Base-by-base conservation (phyloP, 371 early-diverging fungal genomes). In the Lichtheimia hyalospora region DNA sequence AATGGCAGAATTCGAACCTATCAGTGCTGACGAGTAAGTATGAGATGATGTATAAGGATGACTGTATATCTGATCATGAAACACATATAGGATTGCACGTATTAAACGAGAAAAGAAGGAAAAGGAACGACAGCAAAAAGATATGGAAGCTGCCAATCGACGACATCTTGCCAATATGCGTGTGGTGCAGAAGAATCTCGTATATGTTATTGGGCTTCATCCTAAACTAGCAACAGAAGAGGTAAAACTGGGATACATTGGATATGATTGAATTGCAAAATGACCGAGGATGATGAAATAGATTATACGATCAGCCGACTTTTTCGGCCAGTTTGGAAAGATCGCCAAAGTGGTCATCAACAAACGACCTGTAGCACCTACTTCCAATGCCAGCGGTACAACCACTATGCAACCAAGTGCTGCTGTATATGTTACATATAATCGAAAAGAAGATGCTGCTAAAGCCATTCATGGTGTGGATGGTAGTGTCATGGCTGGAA, bases 261-360 rank as follows among this genome's bases (percentile, higher is more conserved):
- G 14, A 25, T 18, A 24, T 13, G 44, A 16, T 43, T 1, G 4
- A n/a, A 58, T 49, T 10, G 14, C n/a, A 16, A 3, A 46, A 2
- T 46, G 46, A 21, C n/a, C 46, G 20, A 25, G n/a, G 13, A 42
- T 52, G 49, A n/a, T n/a, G 15, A 20, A n/a, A 21, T 70, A 93
- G 87, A 82, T 80, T 8, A 73, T 98, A 56, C 83, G 92, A 54
- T 86, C 87, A 39, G 74, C 79, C 40, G 96, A 97, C 57, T 96
- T 93, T 73, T 97, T 98, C 87, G 98, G 98, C 10, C 96, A 98
- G 71, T 98, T 91, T 77, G 98, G 98, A 43, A 94, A 92, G 59
- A 95, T 98, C 53, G 79, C 89, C 42, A 92, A 94, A 68, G 86
- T 96, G n/a, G 94, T 96, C 21, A 85, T 94, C 55, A 93, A 91